These are phyloP conservation scores for Cicer yamashitae DNA, from an alignment of 306 rosid genomes.

Conservation along the genomic window DNA sequence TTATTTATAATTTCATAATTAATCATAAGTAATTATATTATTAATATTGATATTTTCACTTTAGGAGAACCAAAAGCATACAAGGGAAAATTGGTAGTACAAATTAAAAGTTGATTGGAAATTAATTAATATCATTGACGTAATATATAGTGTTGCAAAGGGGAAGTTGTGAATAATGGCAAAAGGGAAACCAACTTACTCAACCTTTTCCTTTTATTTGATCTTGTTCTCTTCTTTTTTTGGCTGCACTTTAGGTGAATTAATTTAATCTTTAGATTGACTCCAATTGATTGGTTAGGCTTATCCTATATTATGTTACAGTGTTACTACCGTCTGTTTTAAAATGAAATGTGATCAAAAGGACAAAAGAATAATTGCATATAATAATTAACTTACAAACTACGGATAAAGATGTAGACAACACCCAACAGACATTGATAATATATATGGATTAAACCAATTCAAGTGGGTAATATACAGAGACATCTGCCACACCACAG, in stretches of 20 bases:
- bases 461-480: no score
- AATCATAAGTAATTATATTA: no score
- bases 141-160: slow-evolving; percentile 1
- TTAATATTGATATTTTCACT: no score
- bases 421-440: neutral
- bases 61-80: no score
- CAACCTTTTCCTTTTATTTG: neutral
- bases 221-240: neutral
- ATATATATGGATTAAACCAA: no score
- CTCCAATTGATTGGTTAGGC: slow-evolving; percentile 10
- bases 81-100: neutral
- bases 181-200: slow-evolving; percentile 22
- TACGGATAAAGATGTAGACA: neutral
- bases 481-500: no score
- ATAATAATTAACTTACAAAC: neutral
- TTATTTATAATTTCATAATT: no score
- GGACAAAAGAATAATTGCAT: slow-evolving; percentile 8
- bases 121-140: neutral
- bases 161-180: neutral
- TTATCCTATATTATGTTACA: slow-evolving; percentile 18
- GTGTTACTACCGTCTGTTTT: no score
- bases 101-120: neutral
- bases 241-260: slow-evolving; percentile 23
- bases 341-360: neutral
- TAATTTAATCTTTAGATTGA: slow-evolving; percentile 20